Conservation (phyloP, 208 protist genomes). For the Lotmaria passim region DNA sequence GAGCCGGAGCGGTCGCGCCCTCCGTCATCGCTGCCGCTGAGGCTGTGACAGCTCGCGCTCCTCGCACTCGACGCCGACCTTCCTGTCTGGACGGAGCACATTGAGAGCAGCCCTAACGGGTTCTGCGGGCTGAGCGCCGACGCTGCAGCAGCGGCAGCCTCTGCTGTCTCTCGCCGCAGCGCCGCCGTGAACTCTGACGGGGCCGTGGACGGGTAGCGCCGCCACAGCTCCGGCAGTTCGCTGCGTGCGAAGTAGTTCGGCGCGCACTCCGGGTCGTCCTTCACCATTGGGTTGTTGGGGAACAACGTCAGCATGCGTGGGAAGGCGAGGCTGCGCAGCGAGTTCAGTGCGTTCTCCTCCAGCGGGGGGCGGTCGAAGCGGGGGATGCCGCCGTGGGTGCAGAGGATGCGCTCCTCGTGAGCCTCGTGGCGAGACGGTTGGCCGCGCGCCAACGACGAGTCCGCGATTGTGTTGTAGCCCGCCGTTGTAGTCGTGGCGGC, state of each 20-base stretch:
- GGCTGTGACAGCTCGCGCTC: background rate
- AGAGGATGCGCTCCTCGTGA: constrained; percentile 72
- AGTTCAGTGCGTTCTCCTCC: constrained; percentile 52
- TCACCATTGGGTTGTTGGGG: constrained; percentile 54
- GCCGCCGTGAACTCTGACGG: constrained; percentile 29
- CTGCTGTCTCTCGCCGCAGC: constrained; percentile 22
- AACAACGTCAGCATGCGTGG: constrained; percentile 75
- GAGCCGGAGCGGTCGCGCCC: background rate
- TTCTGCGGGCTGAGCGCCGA: background rate
- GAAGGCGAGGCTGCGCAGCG: constrained; percentile 54
- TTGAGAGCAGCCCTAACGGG: background rate
- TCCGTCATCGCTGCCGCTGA: background rate
- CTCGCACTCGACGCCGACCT: background rate
- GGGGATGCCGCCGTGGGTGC: constrained; percentile 80
- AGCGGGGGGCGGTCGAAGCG: constrained; percentile 57
- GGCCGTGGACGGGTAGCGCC: constrained; percentile 30
- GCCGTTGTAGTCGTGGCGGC: background rate
- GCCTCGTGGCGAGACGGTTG: constrained; percentile 40
- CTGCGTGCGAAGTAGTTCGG: constrained; percentile 40
- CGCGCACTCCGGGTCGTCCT: constrained; percentile 53
- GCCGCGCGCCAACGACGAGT: constrained; percentile 24
- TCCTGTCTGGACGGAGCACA: background rate
- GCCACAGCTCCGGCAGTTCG: constrained; percentile 42
- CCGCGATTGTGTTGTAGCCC: constrained; percentile 35
- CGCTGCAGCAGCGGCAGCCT: constrained; percentile 4